Percentiles rank a stretch among this genome's conserved stretches.
Evolutionary conservation across 768 basidiomycete genomes (phyloP).

Genomic region (Russula abietina): DNA sequence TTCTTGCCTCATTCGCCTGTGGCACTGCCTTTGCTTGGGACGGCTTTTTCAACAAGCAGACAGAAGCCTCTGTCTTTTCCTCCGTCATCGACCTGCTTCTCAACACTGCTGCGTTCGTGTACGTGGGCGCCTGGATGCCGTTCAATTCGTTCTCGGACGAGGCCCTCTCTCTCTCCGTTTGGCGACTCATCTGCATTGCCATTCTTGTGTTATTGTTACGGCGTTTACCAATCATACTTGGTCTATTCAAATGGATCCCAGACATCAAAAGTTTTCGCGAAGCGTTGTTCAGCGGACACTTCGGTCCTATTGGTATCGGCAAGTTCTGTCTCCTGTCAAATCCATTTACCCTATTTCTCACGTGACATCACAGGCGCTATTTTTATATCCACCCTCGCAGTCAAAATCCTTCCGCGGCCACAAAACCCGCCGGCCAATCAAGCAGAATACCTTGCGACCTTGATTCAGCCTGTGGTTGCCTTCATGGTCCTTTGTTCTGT

Average conservation of each 20-base stretch:
- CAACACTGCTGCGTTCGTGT: slow-evolving; percentile 93
- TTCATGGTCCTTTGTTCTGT: slow-evolving; percentile 95
- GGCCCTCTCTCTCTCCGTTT: slow-evolving; percentile 63
- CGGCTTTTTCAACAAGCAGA: slow-evolving; percentile 87
- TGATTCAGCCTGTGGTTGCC: slow-evolving; percentile 88
- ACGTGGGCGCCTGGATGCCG: slow-evolving; percentile 97
- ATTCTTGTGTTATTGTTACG: slow-evolving; percentile 77
- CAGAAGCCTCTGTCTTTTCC: slow-evolving; percentile 91
- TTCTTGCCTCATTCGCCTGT: slow-evolving; percentile 90
- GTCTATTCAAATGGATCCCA: slow-evolving; percentile 87
- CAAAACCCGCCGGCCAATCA: slow-evolving; percentile 46
- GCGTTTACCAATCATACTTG: slow-evolving; percentile 77
- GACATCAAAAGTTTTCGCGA: slow-evolving; percentile 94
- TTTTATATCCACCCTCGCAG: slow-evolving; percentile 86
- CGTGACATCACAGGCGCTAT: slow-evolving; percentile 57
- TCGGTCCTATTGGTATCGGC: slow-evolving; percentile 84
- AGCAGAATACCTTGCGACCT: slow-evolving; percentile 57
- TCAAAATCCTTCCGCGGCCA: slow-evolving; percentile 47
- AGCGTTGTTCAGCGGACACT: slow-evolving; percentile 92
- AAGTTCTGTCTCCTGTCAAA: slow-evolving; percentile 22
- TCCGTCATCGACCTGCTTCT: slow-evolving; percentile 95
- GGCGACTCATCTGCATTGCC: slow-evolving; percentile 80
- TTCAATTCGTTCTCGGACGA: slow-evolving; percentile 71
- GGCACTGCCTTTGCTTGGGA: slow-evolving; percentile 98
- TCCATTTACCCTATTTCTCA: background rate